Evolutionary conservation across 495 filamentous ascomycete species (phyloP), one percentile per base, ranked within the genome.

Genomic region (Neurospora sublineolata): DNA sequence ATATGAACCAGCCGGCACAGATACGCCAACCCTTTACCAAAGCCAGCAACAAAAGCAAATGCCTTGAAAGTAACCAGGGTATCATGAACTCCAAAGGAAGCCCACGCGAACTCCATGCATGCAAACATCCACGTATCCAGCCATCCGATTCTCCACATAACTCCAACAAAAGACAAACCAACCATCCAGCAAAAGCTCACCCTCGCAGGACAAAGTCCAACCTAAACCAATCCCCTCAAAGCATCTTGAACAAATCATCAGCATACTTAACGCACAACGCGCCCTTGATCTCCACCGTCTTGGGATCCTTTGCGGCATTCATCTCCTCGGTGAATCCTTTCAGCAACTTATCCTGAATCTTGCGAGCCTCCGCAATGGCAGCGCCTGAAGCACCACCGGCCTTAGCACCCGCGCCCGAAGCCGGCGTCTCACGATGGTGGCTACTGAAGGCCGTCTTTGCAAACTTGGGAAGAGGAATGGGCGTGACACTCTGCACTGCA

Each of bases 201-300:
- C 10, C 42, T 42, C 40, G 7, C 5, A 8, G 18, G 40, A 42
- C 40, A 42, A 42, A 42, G 40, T 2, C 2, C 40, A 18, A 42
- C 4, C 30, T 30, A 14, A 16, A 20, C 40, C 37, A 27, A 42
- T 3, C 42, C 8, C 9, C 10, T 52, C 70, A 60, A 73, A 41
- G 18, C 52, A 70, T 75, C 72, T 72, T 76, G 23, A 78, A 74
- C 68, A 79, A 30, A 38, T 75, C 71, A 58, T 73, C 75, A 27
- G 77, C 76, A 69, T 78, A 79, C 75, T 73, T 64, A 36, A 76
- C 70, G 30, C 58, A 70, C 68, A 79, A 38, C 42, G 68, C 20
- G 10, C 76, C 77, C 64, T 42, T 68, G 52, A 70, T 69, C 9
- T 7, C 33, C 58, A 76, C 76, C 7, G 75, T 71, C n/a, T 75